phyloP scores from a whole-genome alignment of 257 asterid genomes.

The Pogostemon cablin region DNA sequence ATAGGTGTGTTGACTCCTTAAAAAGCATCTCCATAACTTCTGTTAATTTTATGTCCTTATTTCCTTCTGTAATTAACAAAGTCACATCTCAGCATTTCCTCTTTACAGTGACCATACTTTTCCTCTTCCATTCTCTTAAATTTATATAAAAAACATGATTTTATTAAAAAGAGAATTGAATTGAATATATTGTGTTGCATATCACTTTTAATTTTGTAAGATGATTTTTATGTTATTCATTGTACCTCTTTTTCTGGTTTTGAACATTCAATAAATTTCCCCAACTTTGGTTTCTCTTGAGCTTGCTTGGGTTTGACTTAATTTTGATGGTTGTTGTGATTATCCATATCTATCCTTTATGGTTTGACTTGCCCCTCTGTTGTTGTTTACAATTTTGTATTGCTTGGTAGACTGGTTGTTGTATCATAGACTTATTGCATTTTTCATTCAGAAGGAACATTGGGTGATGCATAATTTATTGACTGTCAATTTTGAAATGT shows the following conservation, averaged over 20 bases:
- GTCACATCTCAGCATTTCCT: neutral
- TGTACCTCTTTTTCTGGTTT: neutral
- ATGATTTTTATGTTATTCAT: slow-evolving; percentile 1
- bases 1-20: slow-evolving; percentile 14
- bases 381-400: neutral
- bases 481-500: slow-evolving; percentile 4
- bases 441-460: neutral
- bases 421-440: neutral
- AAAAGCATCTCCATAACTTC: neutral
- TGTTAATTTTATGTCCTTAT: neutral
- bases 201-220: neutral
- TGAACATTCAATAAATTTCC: neutral
- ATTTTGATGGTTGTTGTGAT: no score
- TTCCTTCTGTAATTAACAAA: slow-evolving; percentile 3
- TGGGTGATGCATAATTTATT: slow-evolving; percentile 13
- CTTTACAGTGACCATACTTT: neutral
- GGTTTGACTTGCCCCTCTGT: neutral
- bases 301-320: neutral
- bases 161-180: no score
- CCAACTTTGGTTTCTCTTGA: slow-evolving; percentile 3
- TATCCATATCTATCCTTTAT: neutral
- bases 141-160: no score
- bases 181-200: neutral
- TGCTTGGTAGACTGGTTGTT: neutral
- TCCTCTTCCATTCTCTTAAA: neutral